Evolutionary conservation across 345 rosid genomes (phyloP), one percentile per base, ranked within the genome.

Genomic region (Theobroma cacao): DNA sequence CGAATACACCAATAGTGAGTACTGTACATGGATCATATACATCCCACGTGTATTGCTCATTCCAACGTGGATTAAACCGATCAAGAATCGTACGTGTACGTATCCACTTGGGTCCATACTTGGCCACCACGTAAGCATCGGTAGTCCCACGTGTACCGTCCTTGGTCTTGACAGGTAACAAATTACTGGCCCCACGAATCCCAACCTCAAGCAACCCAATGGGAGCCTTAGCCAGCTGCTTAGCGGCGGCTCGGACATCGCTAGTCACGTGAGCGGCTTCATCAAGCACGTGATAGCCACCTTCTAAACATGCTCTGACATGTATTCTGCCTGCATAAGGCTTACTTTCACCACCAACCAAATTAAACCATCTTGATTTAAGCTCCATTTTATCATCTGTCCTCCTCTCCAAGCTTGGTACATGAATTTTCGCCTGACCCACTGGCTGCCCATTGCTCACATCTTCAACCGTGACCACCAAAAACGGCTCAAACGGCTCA

Each of bases 261-360:
- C 98, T 95, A 0, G 98, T 95, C 89, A 91, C 87, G 78, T 95
- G 98, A 85, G 98, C 93, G 3, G 97, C 98, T 63, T 95, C 98
- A 12, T 95, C 98, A 20, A 89, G 85, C 88, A 95, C 98, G 83
- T 95, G 98, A 77, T 95, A 95, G 2, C 98, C 98, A 14, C 98
- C 98, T 75, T 95, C 97, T 71, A 93, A 81, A 60, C 97, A 95
- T 9, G 80, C 95, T 20, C 86, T 85, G 66, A 95, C 86, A 64
- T 95, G 94, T 68, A 93, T 93, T 74, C 98, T 88, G 15, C 98
- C 98, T 0, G 91, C 82, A 36, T 95, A 95, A 0, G 97, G 97
- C 70, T 80, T 84, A 0, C 48, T 86, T 80, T 93, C 98, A 3
- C 86, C 91, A 1, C 95, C 95, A 7, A 77, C 87, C 75, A 95